Conservation (phyloP, 2,329 filamentous ascomycete genomes). For the Penicillium palitans region DNA sequence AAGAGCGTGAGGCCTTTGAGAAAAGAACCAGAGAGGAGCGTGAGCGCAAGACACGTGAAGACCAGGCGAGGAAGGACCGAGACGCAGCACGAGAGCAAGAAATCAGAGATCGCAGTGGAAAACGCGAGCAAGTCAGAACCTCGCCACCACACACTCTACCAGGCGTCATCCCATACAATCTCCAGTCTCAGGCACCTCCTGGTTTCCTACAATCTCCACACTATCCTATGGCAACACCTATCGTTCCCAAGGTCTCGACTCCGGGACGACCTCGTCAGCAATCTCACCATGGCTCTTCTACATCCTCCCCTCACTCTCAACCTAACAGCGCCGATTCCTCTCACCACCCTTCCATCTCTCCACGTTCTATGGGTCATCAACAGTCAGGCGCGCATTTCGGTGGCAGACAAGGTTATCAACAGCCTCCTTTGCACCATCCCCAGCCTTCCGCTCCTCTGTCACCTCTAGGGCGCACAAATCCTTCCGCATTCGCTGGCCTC, state of each 20-base stretch:
- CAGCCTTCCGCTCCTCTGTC: conserved; percentile 65
- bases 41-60: conserved; percentile 54
- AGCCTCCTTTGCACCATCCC: conserved; percentile 56
- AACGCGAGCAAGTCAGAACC: conserved; percentile 51
- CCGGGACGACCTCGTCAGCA: conserved; percentile 73
- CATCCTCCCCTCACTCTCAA: conserved; percentile 62
- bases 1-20: conserved; percentile 62
- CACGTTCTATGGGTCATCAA: conserved; percentile 61
- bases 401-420: conserved; percentile 59
- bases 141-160: conserved; percentile 58
- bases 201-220: conserved; percentile 71
- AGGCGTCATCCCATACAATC: conserved; percentile 55
- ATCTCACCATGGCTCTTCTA: conserved; percentile 74
- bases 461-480: conserved; percentile 62
- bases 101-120: conserved; percentile 43
- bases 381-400: conserved; percentile 65
- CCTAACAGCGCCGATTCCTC: conserved; percentile 56
- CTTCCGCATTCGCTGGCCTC: conserved; percentile 52
- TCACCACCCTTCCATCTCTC: conserved; percentile 60
- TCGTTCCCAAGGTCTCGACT: conserved; percentile 77
- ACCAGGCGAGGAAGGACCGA: conserved; percentile 58
- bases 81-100: conserved; percentile 52
- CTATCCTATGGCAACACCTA: conserved; percentile 74
- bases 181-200: conserved; percentile 54
- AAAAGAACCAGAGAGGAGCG: conserved; percentile 64